Evolutionary conservation across 73 alveolate species (phyloP).

Genomic region (Tetrahymena borealis): DNA sequence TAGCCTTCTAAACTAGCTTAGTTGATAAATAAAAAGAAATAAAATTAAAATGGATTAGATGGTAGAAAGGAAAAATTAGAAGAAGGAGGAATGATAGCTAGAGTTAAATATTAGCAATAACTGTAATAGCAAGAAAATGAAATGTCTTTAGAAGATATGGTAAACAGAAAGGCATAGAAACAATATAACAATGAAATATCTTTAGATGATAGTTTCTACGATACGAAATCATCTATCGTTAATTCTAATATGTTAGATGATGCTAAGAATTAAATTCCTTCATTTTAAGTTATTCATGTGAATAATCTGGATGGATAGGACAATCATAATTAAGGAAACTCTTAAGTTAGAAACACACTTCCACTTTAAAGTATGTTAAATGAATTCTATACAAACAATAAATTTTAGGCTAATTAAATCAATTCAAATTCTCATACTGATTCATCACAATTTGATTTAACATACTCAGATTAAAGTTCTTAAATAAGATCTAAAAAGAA

Average conservation of each 20-base stretch:
- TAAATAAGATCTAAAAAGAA: neutral
- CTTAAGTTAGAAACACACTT: neutral
- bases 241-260: neutral
- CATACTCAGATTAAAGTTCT: neutral
- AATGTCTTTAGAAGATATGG: neutral
- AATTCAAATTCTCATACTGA: neutral
- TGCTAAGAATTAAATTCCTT: neutral
- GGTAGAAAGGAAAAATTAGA: neutral
- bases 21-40: neutral
- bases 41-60: neutral
- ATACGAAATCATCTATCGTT: too few species aligned
- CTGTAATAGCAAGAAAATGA: neutral
- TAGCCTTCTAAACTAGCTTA: neutral
- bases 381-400: neutral
- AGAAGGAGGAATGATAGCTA: neutral
- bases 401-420: neutral
- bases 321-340: neutral
- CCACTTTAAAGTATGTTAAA: neutral
- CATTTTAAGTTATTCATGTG: neutral
- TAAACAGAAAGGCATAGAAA: neutral
- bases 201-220: neutral
- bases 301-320: neutral
- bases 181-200: neutral
- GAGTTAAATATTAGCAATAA: neutral
- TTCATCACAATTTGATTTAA: neutral